Evolutionary conservation across 176 grass and related monocot genomes (phyloP).

Genomic region (Zea luxurians): DNA sequence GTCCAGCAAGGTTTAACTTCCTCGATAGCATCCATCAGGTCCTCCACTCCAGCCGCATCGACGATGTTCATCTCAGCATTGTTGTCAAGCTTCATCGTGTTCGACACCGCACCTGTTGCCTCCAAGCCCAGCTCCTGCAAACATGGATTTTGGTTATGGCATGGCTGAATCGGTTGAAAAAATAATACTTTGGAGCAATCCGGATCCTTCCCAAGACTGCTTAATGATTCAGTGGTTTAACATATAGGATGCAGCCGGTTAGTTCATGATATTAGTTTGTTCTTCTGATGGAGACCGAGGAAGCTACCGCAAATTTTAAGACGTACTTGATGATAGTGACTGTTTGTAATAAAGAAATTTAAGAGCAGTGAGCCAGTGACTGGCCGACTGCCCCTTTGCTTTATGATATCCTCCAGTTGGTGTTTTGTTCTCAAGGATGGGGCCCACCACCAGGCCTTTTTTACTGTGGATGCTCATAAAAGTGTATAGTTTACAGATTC

Average conservation of each 20-base stretch:
- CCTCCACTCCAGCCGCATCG: slow-evolving; percentile 26
- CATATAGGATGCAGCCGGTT: not conserved
- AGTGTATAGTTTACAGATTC: slow-evolving; percentile 8
- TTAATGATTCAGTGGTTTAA: not conserved
- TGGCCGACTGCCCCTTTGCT: not conserved
- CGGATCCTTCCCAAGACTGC: not conserved
- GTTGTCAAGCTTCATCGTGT: slow-evolving; percentile 49
- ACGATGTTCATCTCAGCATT: slow-evolving; percentile 32
- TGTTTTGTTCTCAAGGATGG: slow-evolving; percentile 11
- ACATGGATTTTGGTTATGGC: not conserved
- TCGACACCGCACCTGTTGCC: slow-evolving; percentile 31
- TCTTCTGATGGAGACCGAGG: not conserved
- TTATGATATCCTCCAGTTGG: not conserved
- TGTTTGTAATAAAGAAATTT: slow-evolving; percentile 1
- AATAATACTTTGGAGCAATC: not conserved
- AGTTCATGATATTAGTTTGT: not conserved
- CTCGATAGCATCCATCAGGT: slow-evolving; percentile 40
- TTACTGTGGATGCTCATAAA: not conserved
- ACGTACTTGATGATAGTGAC: not conserved
- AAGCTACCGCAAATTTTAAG: slow-evolving; percentile 8
- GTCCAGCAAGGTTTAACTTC: slow-evolving; percentile 73
- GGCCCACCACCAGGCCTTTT: slow-evolving; percentile 10
- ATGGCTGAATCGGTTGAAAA: slow-evolving; percentile 1
- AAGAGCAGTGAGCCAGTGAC: not conserved
- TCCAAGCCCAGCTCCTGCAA: slow-evolving; percentile 51